A percentile compares a stretch with the other conserved stretches of the same genome.
phyloP scores from a whole-genome alignment of 306 rosid species.

The Spatholobus suberectus region DNA sequence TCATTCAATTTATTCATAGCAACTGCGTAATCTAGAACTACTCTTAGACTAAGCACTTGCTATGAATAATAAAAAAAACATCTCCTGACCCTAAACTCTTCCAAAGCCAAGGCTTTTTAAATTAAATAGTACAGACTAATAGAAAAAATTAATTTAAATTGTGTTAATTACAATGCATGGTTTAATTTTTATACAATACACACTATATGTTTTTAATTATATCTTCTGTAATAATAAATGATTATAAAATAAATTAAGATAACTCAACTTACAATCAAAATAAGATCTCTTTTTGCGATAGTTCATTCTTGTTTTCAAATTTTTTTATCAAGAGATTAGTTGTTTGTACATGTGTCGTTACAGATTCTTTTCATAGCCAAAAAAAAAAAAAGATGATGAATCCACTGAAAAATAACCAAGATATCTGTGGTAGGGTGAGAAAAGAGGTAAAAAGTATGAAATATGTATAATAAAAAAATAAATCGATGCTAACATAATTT shows the following conservation, averaged over 20 bases:
- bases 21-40: background rate
- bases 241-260: background rate
- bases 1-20: background rate
- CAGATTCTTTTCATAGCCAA: background rate
- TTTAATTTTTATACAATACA: background rate
- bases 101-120: background rate
- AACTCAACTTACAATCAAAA: background rate
- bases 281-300: background rate
- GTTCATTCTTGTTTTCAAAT: background rate
- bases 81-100: background rate
- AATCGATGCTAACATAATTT: background rate
- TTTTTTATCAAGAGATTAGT: background rate
- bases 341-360: background rate
- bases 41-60: background rate
- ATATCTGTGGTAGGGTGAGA: background rate
- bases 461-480: background rate
- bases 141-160: background rate
- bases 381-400: background rate
- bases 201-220: background rate
- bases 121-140: background rate
- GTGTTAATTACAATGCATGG: background rate
- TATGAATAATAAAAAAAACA: background rate
- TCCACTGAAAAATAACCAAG: background rate
- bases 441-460: background rate
- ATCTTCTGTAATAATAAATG: background rate